A percentile compares a stretch with the other conserved stretches of the same genome.
Evolutionary conservation across 352 stramenopile genomes (phyloP).

Genomic region (Plasmopara viticola): DNA sequence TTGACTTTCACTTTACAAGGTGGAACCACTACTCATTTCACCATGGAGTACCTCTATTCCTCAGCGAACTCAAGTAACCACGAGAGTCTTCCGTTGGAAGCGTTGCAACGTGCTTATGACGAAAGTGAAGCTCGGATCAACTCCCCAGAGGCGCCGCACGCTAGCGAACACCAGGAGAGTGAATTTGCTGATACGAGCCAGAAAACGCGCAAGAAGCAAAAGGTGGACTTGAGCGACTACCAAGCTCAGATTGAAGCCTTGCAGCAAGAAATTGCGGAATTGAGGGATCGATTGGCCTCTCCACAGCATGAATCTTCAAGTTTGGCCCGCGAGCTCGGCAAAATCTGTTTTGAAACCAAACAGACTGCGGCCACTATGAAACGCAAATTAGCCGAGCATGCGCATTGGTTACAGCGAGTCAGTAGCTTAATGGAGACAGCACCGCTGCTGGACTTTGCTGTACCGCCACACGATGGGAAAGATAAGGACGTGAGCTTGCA

Average conservation of each 20-base stretch:
- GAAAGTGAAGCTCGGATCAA: conserved; percentile 1
- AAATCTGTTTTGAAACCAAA: conserved; percentile 33
- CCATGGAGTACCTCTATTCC: conserved; percentile 16
- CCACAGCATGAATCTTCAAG: conserved; percentile 2
- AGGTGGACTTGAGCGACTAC: conserved; percentile 33
- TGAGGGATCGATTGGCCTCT: conserved; percentile 20
- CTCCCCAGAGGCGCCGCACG: not conserved
- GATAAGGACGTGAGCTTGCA: conserved; percentile 1
- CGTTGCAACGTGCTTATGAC: conserved; percentile 11
- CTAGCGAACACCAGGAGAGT: conserved; percentile 4
- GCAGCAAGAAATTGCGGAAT: conserved; percentile 28
- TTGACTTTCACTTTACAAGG: not conserved
- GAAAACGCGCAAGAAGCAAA: conserved; percentile 43
- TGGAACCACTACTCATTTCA: conserved; percentile 3
- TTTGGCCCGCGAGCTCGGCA: conserved; percentile 7
- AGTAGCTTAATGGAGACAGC: conserved; percentile 43
- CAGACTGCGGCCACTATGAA: conserved; percentile 28
- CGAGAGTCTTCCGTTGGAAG: conserved; percentile 10
- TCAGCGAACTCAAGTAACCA: conserved; percentile 13
- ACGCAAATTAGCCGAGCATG: conserved; percentile 45
- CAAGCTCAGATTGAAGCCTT: conserved; percentile 27
- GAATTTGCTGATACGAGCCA: conserved; percentile 10
- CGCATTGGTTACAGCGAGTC: conserved; percentile 39
- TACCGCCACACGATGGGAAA: not conserved
- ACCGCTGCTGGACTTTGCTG: conserved; percentile 37